These are phyloP conservation scores for Tricholoma bakamatsutake DNA, from an alignment of 768 basidiomycete genomes.

Conservation along the genomic window DNA sequence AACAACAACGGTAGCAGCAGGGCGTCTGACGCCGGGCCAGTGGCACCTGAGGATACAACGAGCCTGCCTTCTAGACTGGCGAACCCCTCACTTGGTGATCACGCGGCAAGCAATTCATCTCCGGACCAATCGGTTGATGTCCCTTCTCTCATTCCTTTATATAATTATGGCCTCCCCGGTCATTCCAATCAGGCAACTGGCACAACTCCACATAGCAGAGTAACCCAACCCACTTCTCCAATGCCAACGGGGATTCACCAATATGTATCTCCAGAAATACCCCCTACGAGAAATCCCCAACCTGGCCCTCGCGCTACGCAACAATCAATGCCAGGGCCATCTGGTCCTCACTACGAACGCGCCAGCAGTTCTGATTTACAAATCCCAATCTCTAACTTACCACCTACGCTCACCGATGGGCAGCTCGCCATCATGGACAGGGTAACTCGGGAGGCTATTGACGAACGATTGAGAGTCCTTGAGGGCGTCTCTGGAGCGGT, in stretches of 20 bases:
- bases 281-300: constrained; percentile 5
- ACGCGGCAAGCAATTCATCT: constrained; percentile 5
- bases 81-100: constrained; percentile 1
- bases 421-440: constrained; percentile 62
- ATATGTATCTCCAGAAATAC: not conserved
- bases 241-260: not conserved
- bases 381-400: constrained; percentile 28
- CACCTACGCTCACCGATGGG: constrained; percentile 46
- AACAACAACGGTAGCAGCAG: constrained; percentile 12
- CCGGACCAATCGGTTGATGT: constrained; percentile 4
- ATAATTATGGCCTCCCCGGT: constrained; percentile 16
- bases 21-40: constrained; percentile 1
- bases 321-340: constrained; percentile 1
- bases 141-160: constrained; percentile 28
- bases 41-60: not conserved
- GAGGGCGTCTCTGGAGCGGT: constrained; percentile 72
- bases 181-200: not conserved
- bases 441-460: constrained; percentile 74
- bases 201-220: not conserved
- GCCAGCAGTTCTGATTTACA: not conserved
- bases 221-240: not conserved
- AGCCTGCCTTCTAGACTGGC: not conserved
- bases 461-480: constrained; percentile 74
- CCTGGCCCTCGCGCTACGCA: not conserved
- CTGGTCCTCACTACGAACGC: not conserved